Evolutionary conservation across 1,284 basidiomycete species (phyloP).

Genomic region (Apiotrichum sp.): DNA sequence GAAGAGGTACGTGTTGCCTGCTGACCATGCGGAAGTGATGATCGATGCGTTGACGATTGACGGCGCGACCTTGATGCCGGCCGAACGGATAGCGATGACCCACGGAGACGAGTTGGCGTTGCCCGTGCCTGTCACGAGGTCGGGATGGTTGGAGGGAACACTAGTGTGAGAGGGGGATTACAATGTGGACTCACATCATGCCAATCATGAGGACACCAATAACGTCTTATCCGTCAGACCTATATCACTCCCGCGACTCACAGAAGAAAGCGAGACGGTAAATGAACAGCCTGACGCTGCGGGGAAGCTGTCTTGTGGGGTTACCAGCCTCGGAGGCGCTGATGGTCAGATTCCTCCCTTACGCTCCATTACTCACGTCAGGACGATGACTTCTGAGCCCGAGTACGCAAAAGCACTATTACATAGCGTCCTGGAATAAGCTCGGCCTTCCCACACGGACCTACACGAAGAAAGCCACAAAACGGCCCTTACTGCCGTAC

Average conservation of each 20-base stretch:
- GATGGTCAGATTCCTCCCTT: too few relatives aligned
- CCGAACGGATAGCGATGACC: conserved; percentile 71
- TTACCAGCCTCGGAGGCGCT: conserved; percentile 44
- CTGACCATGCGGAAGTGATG: conserved; percentile 48
- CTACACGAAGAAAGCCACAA: conserved; percentile 17
- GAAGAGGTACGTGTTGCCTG: conserved; percentile 55
- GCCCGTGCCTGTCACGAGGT: conserved; percentile 54
- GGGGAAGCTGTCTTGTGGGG: conserved; percentile 67
- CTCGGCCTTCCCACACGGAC: too few relatives aligned
- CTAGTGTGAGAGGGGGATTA: conserved; percentile 51
- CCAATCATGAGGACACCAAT: conserved; percentile 59
- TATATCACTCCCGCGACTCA: conserved; percentile 26
- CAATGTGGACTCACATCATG: conserved; percentile 48
- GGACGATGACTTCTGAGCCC: background rate
- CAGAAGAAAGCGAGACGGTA: conserved; percentile 64
- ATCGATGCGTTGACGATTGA: conserved; percentile 62
- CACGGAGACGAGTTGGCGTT: conserved; percentile 59
- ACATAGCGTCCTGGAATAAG: conserved; percentile 1
- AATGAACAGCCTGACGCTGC: conserved; percentile 68
- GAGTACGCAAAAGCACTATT: conserved; percentile 3
- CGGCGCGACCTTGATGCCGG: conserved; percentile 63
- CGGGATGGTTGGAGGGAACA: conserved; percentile 57
- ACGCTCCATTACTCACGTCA: background rate
- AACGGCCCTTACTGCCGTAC: conserved; percentile 46
- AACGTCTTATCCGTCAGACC: conserved; percentile 66